Percentiles rank a stretch among this genome's conserved stretches.
Conservation (phyloP, 306 rosid genomes). For the Lathyrus oleraceus region DNA sequence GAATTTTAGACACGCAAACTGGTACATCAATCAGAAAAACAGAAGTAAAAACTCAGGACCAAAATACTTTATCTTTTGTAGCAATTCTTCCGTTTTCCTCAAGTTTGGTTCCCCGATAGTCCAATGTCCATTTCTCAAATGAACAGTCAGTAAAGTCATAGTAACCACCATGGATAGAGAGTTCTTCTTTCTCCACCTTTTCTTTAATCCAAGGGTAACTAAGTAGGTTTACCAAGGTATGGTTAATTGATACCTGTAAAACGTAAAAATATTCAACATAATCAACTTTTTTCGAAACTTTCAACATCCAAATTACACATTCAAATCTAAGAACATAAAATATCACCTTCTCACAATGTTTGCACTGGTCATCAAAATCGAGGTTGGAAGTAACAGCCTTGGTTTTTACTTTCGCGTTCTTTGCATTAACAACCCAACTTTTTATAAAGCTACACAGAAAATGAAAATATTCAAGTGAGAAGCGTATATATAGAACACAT, state of each 20-base stretch:
- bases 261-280: conserved; percentile 8
- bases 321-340: conserved; percentile 12
- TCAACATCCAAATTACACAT: conserved; percentile 23
- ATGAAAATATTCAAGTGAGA: conserved; percentile 34
- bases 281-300: conserved; percentile 21
- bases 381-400: conserved; percentile 67
- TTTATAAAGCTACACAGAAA: conserved; percentile 59
- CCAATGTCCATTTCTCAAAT: conserved; percentile 97
- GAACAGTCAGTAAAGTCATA: conserved; percentile 86
- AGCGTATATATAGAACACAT: not conserved
- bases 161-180: conserved; percentile 83
- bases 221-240: conserved; percentile 74
- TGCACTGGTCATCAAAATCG: conserved; percentile 81
- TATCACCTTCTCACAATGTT: conserved; percentile 88
- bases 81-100: conserved; percentile 52
- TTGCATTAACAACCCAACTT: conserved; percentile 83
- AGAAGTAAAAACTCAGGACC: conserved; percentile 57
- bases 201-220: conserved; percentile 95
- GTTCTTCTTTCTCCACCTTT: conserved; percentile 68
- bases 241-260: conserved; percentile 77
- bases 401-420: conserved; percentile 69
- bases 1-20: conserved; percentile 11
- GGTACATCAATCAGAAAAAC: conserved; percentile 14
- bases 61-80: conserved; percentile 55
- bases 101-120: conserved; percentile 56